Conservation (phyloP, 768 basidiomycete species). For the Suillus fuscotomentosus region DNA sequence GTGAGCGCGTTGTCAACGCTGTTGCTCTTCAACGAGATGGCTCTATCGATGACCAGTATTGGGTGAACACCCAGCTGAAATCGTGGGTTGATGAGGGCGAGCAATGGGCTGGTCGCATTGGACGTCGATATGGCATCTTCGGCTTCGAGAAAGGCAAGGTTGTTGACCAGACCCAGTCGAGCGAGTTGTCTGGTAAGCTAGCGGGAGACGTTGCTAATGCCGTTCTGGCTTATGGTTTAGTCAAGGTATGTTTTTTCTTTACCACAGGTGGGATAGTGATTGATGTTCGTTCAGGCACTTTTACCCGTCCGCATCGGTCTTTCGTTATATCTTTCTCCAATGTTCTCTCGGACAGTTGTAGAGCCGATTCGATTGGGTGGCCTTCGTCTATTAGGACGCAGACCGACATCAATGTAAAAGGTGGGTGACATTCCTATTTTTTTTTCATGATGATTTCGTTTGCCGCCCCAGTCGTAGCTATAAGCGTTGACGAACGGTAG, state of each 20-base stretch:
- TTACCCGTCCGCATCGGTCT: slow-evolving; percentile 59
- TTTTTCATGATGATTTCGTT: slow-evolving; percentile 53
- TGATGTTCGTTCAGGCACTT: slow-evolving; percentile 48
- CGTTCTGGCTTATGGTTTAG: slow-evolving; percentile 75
- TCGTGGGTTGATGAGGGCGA: slow-evolving; percentile 80
- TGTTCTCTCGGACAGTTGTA: slow-evolving; percentile 63
- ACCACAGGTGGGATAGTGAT: background rate
- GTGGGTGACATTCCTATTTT: slow-evolving; percentile 29
- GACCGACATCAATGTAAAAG: background rate
- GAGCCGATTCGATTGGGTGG: slow-evolving; percentile 50
- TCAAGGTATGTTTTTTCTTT: slow-evolving; percentile 53
- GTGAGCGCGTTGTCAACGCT: slow-evolving; percentile 57
- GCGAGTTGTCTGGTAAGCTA: slow-evolving; percentile 38
- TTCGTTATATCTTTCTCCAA: slow-evolving; percentile 71
- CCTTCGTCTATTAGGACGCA: slow-evolving; percentile 11
- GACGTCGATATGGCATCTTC: slow-evolving; percentile 76
- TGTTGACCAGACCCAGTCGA: background rate
- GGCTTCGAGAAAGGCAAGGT: slow-evolving; percentile 60
- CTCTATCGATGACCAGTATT: slow-evolving; percentile 24
- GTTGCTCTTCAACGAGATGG: slow-evolving; percentile 25
- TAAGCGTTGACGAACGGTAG: slow-evolving; percentile 61
- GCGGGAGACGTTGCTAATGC: slow-evolving; percentile 82
- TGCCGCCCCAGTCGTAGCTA: slow-evolving; percentile 79
- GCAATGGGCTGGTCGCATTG: slow-evolving; percentile 65
- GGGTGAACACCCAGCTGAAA: slow-evolving; percentile 42